Conservation (phyloP, 2,329 filamentous ascomycete species). For the Aspergillus pseudoterreus region DNA sequence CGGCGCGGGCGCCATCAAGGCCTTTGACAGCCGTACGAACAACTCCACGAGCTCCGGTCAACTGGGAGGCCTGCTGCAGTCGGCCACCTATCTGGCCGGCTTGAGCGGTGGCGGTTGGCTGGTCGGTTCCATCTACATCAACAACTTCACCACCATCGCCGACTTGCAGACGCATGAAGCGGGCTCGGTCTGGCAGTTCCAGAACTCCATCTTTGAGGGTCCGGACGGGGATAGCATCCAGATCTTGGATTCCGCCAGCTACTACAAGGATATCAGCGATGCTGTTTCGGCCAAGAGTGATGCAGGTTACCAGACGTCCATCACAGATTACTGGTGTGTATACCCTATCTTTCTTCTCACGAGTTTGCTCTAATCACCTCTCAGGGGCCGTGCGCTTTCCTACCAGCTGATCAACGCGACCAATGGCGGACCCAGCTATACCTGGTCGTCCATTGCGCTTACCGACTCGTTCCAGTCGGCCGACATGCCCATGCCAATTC, state of each 20-base stretch:
- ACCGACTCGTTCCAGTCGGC: conserved; percentile 58
- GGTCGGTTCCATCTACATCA: conserved; percentile 72
- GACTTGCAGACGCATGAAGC: conserved; percentile 21
- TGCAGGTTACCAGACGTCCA: conserved; percentile 64
- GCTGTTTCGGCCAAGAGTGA: conserved; percentile 59
- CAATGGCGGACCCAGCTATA: conserved; percentile 70
- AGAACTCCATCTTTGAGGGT: conserved; percentile 48
- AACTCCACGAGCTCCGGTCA: conserved; percentile 62
- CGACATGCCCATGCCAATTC: conserved; percentile 65
- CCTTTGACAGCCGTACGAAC: conserved; percentile 70
- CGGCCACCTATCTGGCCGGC: conserved; percentile 75
- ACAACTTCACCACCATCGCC: conserved; percentile 72
- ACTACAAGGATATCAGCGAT: conserved; percentile 59
- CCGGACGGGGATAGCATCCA: conserved; percentile 36
- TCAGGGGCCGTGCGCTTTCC: conserved; percentile 66
- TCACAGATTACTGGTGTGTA: conserved; percentile 77
- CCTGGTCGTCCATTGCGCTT: conserved; percentile 71
- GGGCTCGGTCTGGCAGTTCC: conserved; percentile 27
- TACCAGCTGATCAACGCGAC: conserved; percentile 76
- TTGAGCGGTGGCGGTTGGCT: conserved; percentile 84
- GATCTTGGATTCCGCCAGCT: conserved; percentile 50
- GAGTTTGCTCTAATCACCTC: not conserved
- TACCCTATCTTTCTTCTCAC: not conserved
- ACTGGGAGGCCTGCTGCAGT: conserved; percentile 76
- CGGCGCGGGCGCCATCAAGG: conserved; percentile 76